These are phyloP conservation scores for Solanum paucissectum DNA, from an alignment of 257 asterid genomes.

Conservation along the genomic window DNA sequence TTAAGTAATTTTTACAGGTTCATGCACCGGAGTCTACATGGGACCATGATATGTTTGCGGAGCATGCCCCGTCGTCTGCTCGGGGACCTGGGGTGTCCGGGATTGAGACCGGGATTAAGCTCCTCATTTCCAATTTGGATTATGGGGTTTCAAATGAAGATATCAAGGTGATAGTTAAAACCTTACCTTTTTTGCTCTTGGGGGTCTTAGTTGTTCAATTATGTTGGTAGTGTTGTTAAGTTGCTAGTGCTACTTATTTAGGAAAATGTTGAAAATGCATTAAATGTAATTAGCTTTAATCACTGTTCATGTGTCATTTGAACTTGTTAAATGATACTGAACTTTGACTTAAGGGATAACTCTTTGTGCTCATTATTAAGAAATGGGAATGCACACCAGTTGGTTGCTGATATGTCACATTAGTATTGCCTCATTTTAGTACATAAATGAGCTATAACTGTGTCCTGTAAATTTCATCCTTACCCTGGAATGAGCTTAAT, in stretches of 20 bases:
- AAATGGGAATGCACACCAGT: neutral
- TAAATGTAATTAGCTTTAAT: neutral
- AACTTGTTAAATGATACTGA: neutral
- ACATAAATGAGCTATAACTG: neutral
- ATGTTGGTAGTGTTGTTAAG: neutral
- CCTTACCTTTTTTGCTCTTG: neutral
- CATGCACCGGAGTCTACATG: constrained; percentile 84
- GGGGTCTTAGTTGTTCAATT: neutral
- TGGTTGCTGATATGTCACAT: neutral
- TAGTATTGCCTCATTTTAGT: neutral
- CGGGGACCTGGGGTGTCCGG: constrained; percentile 44
- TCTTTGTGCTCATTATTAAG: neutral
- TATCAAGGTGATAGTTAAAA: constrained; percentile 46
- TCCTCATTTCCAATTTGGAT: constrained; percentile 80
- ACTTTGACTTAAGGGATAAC: neutral
- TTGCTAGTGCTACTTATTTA: neutral
- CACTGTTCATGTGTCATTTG: neutral
- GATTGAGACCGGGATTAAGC: constrained; percentile 90
- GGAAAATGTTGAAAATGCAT: neutral
- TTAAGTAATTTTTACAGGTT: neutral
- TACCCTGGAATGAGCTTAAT: neutral
- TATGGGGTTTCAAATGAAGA: constrained; percentile 92
- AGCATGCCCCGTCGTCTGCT: constrained; percentile 18
- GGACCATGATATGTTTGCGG: constrained; percentile 78
- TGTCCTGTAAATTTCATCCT: neutral